Evolutionary conservation across 768 basidiomycete genomes (phyloP), one percentile per base, ranked within the genome.

Genomic region (Albatrellus ellisii): DNA sequence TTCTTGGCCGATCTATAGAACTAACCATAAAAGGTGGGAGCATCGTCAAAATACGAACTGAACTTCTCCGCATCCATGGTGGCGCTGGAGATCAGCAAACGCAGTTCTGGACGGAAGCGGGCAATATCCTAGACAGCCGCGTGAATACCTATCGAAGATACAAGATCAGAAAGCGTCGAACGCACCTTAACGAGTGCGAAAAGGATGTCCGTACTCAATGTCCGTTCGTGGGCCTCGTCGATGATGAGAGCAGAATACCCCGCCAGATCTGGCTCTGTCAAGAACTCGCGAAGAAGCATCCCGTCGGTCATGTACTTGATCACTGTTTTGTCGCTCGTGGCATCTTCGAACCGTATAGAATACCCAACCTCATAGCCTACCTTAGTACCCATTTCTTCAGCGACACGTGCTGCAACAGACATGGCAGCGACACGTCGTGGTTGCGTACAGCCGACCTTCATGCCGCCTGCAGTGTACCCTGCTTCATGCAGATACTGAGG

Each of bases 261-360:
- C 11, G 89, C 94, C 41, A 99, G 62, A 64, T 92, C 89, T 0
- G 95, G 95, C 59, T 99, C 95, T 8, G 95, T 98, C 55, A 99
- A 64, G 62, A 98, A 98, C 61, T 98, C 91, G 54, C 95, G 75
- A 34, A 98, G 65, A 21, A 99, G 69, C 95, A 99, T 98, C 26
- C 95, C 95, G 56, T 99, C 95, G 33, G 95, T 99, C 95, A 99
- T 95, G 63, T 99, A 99, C 63, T 99, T 98, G 55, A 99, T 69
- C 33, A 92, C 83, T 4, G 95, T 99, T 68, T 95, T 97, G 69
- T 98, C 91, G 66, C 89, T 95, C 15, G 95, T 99, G 60, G 91
- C 95, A 61, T 99, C 95, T 62, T 99, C 95, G 64, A 99, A 99
- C 25, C 95, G 88, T 52, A 99, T 99, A 26, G 92, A 94, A 61